Conservation (phyloP, 192 early-diverging fungal genomes). For the Rhizoclosmatium sp. region DNA sequence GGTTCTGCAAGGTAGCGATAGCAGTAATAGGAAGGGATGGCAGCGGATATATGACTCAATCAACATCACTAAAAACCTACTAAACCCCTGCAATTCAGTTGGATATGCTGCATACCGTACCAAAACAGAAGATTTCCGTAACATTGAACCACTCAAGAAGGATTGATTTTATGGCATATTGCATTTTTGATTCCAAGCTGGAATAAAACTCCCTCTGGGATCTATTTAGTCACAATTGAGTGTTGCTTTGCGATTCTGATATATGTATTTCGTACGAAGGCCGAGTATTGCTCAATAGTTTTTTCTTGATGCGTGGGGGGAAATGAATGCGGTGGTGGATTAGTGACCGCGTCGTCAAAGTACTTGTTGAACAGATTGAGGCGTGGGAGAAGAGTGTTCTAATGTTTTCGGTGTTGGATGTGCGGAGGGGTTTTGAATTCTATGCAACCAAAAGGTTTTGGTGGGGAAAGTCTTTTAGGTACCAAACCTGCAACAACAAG, state of each 20-base stretch:
- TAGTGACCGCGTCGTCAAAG: background rate
- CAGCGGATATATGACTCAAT: no score
- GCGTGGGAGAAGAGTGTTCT: background rate
- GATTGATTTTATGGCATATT: background rate
- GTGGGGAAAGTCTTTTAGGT: no score
- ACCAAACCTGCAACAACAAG: no score
- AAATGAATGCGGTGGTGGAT: slow-evolving; percentile 25
- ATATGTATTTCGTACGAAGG: no score
- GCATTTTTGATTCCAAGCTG: no score
- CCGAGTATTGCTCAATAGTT: background rate
- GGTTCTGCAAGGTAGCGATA: no score
- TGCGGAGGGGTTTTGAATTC: background rate
- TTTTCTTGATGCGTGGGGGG: slow-evolving; percentile 2
- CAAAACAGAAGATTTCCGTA: slow-evolving; percentile 26
- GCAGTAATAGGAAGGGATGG: no score
- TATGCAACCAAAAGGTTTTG: background rate
- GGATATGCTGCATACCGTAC: slow-evolving; percentile 27
- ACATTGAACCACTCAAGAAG: slow-evolving; percentile 7
- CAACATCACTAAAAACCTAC: background rate
- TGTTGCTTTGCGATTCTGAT: no score
- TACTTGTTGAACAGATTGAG: background rate
- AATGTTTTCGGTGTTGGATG: background rate
- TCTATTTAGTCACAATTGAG: no score
- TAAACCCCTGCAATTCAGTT: slow-evolving; percentile 1
- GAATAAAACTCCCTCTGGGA: no score